A percentile compares a stretch with the other conserved stretches of the same genome.
Conservation (phyloP, 2,329 filamentous ascomycete species). For the Aspergillus hiratsukae region DNA sequence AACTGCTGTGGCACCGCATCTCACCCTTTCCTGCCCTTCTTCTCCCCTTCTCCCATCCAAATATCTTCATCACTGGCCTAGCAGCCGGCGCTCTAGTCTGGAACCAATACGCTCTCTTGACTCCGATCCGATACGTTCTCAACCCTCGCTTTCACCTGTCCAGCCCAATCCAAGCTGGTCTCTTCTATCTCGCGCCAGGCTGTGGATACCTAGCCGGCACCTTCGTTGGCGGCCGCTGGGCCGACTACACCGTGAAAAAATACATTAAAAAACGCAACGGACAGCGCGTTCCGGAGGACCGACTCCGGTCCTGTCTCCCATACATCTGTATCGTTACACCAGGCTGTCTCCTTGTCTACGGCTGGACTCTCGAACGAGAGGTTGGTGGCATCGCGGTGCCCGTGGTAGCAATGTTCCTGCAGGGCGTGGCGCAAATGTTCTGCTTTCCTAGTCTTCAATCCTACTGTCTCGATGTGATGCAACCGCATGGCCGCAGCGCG, state of each 20-base stretch:
- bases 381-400: conserved; percentile 56
- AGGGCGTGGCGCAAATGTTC: conserved; percentile 70
- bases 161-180: conserved; percentile 61
- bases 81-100: conserved; percentile 63
- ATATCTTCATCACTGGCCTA: conserved; percentile 59
- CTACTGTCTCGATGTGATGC: conserved; percentile 80
- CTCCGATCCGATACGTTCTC: conserved; percentile 66
- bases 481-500: conserved; percentile 52
- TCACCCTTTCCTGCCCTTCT: conserved; percentile 62
- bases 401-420: conserved; percentile 68
- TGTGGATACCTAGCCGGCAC: conserved; percentile 66
- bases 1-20: conserved; percentile 57
- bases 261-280: conserved; percentile 58
- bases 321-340: conserved; percentile 58
- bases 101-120: conserved; percentile 70
- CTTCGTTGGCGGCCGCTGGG: conserved; percentile 67
- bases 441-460: conserved; percentile 73
- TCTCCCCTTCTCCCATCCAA: conserved; percentile 63
- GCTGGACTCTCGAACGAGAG: conserved; percentile 57
- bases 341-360: conserved; percentile 63
- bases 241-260: conserved; percentile 61
- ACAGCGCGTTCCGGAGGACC: conserved; percentile 62
- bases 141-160: conserved; percentile 69
- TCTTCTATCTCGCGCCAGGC: conserved; percentile 72
- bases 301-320: conserved; percentile 56